Conservation (phyloP, 2,329 filamentous ascomycete genomes). For the Fusarium mangiferae region DNA sequence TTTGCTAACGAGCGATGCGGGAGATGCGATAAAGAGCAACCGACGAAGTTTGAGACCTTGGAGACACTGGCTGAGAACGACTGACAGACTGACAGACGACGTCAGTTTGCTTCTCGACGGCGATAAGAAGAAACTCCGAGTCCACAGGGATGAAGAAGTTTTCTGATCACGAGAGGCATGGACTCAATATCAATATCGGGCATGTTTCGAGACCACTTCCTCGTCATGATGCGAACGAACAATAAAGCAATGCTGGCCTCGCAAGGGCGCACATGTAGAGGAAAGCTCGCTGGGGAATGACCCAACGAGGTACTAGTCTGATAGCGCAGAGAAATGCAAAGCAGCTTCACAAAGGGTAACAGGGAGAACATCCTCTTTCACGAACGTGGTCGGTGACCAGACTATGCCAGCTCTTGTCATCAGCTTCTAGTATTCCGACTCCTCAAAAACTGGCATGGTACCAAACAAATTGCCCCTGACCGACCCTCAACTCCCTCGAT, state of each 20-base stretch:
- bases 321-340: fast-evolving
- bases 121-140: not conserved
- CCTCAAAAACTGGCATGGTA: fast-evolving
- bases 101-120: fast-evolving
- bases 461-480: not conserved
- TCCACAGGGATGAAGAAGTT: fast-evolving
- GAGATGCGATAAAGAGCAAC: not conserved
- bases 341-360: no score
- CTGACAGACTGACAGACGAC: not conserved
- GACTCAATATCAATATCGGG: not conserved
- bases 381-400: fast-evolving
- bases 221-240: not conserved
- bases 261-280: no score
- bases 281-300: fast-evolving
- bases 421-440: not conserved
- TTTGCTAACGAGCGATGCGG: fast-evolving
- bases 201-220: not conserved
- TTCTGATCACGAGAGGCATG: no score
- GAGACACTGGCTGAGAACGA: not conserved
- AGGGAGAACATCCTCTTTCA: not conserved
- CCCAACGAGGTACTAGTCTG: not conserved
- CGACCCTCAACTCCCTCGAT: fast-evolving
- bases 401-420: no score
- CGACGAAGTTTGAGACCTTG: no score
- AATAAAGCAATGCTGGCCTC: not conserved